Evolutionary conservation across 2,329 filamentous ascomycete species (phyloP), one percentile per base, ranked within the genome.

Genomic region (Aspergillus sp.): DNA sequence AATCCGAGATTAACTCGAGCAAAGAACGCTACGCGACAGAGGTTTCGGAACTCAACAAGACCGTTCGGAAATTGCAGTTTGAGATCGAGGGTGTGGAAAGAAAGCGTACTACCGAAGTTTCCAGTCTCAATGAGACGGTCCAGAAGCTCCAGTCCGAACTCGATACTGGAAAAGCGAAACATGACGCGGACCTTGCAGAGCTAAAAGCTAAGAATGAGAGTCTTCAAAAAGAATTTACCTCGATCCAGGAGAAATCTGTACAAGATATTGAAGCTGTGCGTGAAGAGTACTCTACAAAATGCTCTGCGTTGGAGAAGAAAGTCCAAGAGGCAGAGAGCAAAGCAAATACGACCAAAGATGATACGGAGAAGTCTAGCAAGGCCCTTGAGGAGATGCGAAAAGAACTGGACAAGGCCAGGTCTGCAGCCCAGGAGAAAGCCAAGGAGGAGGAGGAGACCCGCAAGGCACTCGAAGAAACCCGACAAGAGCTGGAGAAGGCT

Each of bases 141-240:
- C 81, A 79, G 49, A 77, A 79, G 43, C 73, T 89, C 8, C 81
- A 88, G 65, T 59, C 52, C 6, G 57, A 65, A 38, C 53, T 70
- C 11, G 61, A 53, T 13, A 60, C 85, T 79, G 77, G 79, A 42
- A 82, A 79, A 33, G 53, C 61, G 54, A 83, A 84, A 45, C 66
- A 74, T 20, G 84, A 87, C 36, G 82, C 81, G 1, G 83, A 88
- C 60, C 74, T 80, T 46, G 78, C 80, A 10, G 83, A 85, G 54
- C 70, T 88, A 11, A 79, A 79, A 62, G 77, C 78, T 8, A 83
- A 76, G 3, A 77, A 86, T 26, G 81, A 79, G 49, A 77, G 79
- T 40, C 72, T 89, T 8, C 81, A 87, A 65, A 54, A 45, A 11
- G 55, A 65, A 26, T 54, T 71, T 6, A 60, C 22, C 13, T 20